Evolutionary conservation across 2,329 filamentous ascomycete genomes (phyloP).

Genomic region (Ceratocystis lukuohia): DNA sequence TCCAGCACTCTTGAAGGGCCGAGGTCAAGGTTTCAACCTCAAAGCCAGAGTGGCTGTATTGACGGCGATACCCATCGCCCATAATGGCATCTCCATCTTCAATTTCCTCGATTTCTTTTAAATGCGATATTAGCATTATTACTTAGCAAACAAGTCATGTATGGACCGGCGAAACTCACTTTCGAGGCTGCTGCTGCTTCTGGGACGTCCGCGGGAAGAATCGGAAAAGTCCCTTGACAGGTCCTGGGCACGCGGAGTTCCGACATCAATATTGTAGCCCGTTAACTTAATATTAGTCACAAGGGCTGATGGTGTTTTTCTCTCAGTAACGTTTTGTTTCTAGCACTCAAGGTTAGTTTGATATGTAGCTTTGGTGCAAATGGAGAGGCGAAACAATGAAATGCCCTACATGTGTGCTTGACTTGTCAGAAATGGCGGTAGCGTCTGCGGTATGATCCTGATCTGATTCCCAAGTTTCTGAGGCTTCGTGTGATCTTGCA

Average conservation of each 20-base stretch:
- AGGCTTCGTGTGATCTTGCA: slow-evolving; percentile 9
- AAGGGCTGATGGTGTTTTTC: slow-evolving; percentile 53
- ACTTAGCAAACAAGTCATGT: neutral
- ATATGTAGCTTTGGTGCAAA: neutral
- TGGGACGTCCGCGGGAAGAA: slow-evolving; percentile 44
- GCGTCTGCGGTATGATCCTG: slow-evolving; percentile 9
- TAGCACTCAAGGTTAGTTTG: neutral
- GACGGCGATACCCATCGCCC: slow-evolving; percentile 20
- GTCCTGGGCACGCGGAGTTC: slow-evolving; percentile 74
- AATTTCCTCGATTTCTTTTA: slow-evolving; percentile 33
- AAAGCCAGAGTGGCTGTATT: slow-evolving; percentile 30
- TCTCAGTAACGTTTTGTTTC: slow-evolving; percentile 6
- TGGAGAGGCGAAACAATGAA: neutral
- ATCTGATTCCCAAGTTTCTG: slow-evolving; percentile 10
- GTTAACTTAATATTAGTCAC: slow-evolving; percentile 59
- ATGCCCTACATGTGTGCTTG: slow-evolving; percentile 3
- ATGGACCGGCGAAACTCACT: slow-evolving; percentile 35
- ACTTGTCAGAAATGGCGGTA: slow-evolving; percentile 3
- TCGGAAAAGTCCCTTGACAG: slow-evolving; percentile 55
- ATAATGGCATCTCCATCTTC: slow-evolving; percentile 41
- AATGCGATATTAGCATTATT: neutral
- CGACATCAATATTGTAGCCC: slow-evolving; percentile 51
- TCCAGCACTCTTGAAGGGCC: slow-evolving; percentile 83
- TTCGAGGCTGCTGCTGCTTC: slow-evolving; percentile 62
- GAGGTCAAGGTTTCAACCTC: slow-evolving; percentile 57